Percentiles rank a stretch among this genome's conserved stretches.
phyloP scores from a whole-genome alignment of 257 asterid genomes.

The Solanum dulcamara region DNA sequence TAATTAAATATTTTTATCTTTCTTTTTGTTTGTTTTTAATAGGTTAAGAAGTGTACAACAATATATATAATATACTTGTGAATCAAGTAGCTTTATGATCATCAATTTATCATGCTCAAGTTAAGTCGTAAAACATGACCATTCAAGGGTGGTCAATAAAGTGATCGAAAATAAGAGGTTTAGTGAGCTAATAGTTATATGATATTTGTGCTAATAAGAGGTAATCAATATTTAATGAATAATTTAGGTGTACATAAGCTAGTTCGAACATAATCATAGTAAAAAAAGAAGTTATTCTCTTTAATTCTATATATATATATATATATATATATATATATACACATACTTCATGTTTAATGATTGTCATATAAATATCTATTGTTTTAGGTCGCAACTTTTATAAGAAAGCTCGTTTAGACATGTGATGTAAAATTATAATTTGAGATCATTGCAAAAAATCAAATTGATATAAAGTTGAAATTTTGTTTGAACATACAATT shows the following conservation, averaged over 20 bases:
- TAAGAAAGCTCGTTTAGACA: not conserved
- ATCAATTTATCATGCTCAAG: too few species aligned
- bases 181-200: not conserved
- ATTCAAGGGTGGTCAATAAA: not conserved
- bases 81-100: too few species aligned
- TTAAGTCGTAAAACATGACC: not conserved
- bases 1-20: too few species aligned
- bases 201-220: not conserved
- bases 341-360: not conserved
- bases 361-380: not conserved
- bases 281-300: not conserved
- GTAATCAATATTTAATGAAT: not conserved
- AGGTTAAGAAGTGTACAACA: too few species aligned
- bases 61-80: too few species aligned
- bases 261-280: not conserved
- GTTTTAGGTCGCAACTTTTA: not conserved
- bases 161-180: not conserved
- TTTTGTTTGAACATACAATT: too few species aligned
- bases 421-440: too few species aligned
- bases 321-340: too few species aligned
- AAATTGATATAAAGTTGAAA: not conserved
- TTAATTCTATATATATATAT: too few species aligned
- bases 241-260: not conserved
- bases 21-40: too few species aligned
- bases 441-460: too few species aligned